Percentiles rank a stretch among this genome's conserved stretches.
phyloP scores from a whole-genome alignment of 2,329 filamentous ascomycete species.

The Fusarium fracticaudum region DNA sequence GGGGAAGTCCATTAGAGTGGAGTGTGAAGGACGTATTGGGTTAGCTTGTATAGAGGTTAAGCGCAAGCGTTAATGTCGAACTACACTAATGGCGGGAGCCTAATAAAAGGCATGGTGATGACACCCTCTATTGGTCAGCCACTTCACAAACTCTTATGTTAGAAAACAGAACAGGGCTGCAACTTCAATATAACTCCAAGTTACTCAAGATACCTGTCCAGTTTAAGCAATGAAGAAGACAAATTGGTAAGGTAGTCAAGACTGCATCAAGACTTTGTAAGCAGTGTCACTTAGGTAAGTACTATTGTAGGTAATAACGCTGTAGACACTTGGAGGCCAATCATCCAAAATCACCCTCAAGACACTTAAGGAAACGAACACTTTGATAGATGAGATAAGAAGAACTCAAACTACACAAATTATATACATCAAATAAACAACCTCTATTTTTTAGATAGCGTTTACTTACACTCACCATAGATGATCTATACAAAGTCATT shows the following conservation, averaged over 20 bases:
- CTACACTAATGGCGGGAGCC: slow-evolving; percentile 24
- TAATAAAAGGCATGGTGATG: slow-evolving; percentile 7
- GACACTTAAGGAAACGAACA: slow-evolving; percentile 8
- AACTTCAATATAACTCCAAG: background rate
- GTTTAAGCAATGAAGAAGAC: background rate
- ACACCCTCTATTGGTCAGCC: background rate
- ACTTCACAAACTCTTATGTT: background rate
- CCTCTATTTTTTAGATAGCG: background rate
- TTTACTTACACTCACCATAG: background rate
- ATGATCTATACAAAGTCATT: background rate
- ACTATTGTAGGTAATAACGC: background rate
- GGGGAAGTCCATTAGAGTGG: slow-evolving; percentile 26
- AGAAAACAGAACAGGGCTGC: background rate
- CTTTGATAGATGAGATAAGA: slow-evolving; percentile 10
- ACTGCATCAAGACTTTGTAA: background rate
- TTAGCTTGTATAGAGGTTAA: slow-evolving; percentile 1
- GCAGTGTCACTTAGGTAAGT: background rate
- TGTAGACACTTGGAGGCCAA: background rate
- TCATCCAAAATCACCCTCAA: background rate
- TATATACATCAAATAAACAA: background rate
- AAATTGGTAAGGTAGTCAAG: background rate
- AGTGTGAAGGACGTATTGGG: background rate
- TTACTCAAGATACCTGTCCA: background rate
- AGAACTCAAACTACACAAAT: background rate
- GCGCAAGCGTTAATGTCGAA: slow-evolving; percentile 12